A percentile compares a stretch with the other conserved stretches of the same genome.
These are phyloP conservation scores for Triglochin maritima DNA, from an alignment of 106 monocot species.

Conservation along the genomic window DNA sequence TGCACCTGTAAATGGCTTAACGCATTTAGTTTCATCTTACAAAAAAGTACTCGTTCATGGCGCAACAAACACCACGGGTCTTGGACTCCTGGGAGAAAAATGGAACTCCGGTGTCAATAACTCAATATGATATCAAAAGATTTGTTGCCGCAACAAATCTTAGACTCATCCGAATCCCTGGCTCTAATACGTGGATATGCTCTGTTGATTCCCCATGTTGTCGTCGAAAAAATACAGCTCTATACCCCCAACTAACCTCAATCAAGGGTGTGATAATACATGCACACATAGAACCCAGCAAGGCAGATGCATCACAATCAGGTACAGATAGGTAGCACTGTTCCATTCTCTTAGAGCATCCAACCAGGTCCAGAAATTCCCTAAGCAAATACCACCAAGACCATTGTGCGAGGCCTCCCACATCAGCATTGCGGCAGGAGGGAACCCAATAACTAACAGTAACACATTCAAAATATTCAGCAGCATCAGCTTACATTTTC, in stretches of 20 bases:
- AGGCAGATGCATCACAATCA: conserved; percentile 69
- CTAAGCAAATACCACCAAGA: conserved; percentile 21
- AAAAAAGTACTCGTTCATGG: no score
- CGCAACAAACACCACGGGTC: no score
- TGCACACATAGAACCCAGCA: conserved; percentile 75
- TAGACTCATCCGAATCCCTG: no score
- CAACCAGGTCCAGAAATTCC: conserved; percentile 54
- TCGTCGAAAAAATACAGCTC: no score
- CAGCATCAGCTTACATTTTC: conserved; percentile 1
- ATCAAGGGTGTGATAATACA: conserved; percentile 56
- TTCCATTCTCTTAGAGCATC: conserved; percentile 73
- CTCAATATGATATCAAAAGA: no score
- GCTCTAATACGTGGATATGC: no score
- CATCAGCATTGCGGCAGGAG: conserved; percentile 36
- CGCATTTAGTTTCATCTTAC: no score
- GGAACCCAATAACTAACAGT: conserved; percentile 42
- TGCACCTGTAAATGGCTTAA: no score
- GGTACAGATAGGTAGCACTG: conserved; percentile 77
- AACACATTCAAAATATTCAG: conserved; percentile 22
- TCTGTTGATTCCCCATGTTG: no score
- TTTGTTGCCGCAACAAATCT: no score
- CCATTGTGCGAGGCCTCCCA: conserved; percentile 23
- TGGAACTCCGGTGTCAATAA: no score
- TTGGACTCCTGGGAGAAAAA: no score
- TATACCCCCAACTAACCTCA: background rate